Evolutionary conservation across 306 rosid species (phyloP).

Genomic region (Castanea mollissima): DNA sequence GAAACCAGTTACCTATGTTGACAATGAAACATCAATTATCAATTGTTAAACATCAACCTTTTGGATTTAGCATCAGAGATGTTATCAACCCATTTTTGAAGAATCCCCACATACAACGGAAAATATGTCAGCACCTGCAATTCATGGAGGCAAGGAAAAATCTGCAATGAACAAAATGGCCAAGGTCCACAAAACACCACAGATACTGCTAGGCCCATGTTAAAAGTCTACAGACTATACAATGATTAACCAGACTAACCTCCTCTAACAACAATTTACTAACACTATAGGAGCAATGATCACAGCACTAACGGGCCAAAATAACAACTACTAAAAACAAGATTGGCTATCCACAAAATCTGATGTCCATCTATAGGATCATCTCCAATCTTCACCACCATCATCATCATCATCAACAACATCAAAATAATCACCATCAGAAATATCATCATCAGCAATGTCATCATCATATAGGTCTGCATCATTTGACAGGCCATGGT

Average conservation of each 20-base stretch:
- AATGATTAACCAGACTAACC: neutral
- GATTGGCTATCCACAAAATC: constrained; percentile 31
- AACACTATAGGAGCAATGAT: neutral
- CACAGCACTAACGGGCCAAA: neutral
- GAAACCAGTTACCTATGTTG: no score
- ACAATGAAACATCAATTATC: neutral
- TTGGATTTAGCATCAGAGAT: neutral
- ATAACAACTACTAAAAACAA: neutral
- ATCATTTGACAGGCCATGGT: constrained; percentile 8
- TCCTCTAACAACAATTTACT: neutral
- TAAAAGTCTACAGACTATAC: neutral
- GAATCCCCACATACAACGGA: no score
- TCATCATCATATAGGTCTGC: constrained; percentile 41
- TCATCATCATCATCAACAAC: constrained; percentile 10
- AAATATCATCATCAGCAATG: constrained; percentile 21
- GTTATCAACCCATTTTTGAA: no score
- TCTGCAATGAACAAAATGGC: neutral
- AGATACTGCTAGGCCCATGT: neutral
- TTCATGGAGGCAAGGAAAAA: no score
- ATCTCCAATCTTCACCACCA: constrained; percentile 41
- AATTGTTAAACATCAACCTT: neutral
- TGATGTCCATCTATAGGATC: constrained; percentile 27
- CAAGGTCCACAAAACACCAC: neutral
- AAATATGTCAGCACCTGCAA: no score
- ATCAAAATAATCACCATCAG: constrained; percentile 23